Evolutionary conservation across 331 rosid species (phyloP), one percentile per base, ranked within the genome.

Genomic region (Quercus tomentella): DNA sequence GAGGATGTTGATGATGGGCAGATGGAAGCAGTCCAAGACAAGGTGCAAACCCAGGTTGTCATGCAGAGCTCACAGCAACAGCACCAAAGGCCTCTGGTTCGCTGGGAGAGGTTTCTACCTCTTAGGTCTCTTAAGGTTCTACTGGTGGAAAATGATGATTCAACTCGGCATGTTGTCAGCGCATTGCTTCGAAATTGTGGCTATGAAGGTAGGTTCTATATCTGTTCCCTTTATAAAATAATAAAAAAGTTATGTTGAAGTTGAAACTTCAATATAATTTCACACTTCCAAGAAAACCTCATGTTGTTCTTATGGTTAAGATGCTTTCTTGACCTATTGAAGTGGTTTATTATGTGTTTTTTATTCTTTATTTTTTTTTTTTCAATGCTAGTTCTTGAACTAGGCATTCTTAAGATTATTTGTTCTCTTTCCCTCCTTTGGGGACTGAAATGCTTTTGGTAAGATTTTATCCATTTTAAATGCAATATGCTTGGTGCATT

Each of bases 131-230:
- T 83, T 15, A 70, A 77, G 74, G 89, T 86, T 54, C 54, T 86
- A 20, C 76, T 86, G 58, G 89, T 86, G 79, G 89, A 86, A 79
- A 80, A 75, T 63, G 89, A 83, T 23, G 85, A 83, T 55, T 74
- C 85, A n/a, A 80, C 89, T 69, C 85, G 89, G 33, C 80, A 77
- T 25, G 57, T 86, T 43, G 82, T 86, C 43, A 33, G 74, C 22
- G 87, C 83, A 20, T 78, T 86, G 33, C 89, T 86, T 17, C 62
- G 76, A 14, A 86, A 80, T 9, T 80, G 85, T 80, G 87, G 85
- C 77, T 86, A 86, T 30, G 81, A 74, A 80, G 89, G 89, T 86
- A 55, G 57, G 84, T 82, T 15, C 16, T 54, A 41, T 70, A 41
- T 57, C 5, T 31, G 56, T 63, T 56, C 43, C 41, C 49, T 41